phyloP scores from a whole-genome alignment of 1,284 basidiomycete species.

The Sanghuangporus baumii region DNA sequence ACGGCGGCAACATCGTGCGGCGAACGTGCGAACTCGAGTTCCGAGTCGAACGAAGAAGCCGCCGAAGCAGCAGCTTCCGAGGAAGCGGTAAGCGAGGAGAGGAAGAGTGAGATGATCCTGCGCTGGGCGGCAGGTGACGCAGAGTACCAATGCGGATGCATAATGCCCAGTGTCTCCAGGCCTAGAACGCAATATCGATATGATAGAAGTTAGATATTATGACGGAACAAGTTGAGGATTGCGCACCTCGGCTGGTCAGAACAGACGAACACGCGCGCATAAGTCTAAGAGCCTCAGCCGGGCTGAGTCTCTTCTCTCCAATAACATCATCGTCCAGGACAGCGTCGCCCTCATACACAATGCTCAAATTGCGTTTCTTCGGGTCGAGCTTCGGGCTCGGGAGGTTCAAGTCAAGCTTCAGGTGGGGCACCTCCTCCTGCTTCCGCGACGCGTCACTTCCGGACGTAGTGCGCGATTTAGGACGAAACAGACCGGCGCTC shows the following conservation, averaged over 20 bases:
- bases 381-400: constrained; percentile 44
- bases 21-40: constrained; percentile 55
- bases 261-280: constrained; percentile 59
- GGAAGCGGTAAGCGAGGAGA: constrained; percentile 51
- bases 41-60: constrained; percentile 50
- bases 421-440: constrained; percentile 36
- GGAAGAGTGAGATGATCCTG: constrained; percentile 63
- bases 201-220: constrained; percentile 8
- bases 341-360: constrained; percentile 43
- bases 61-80: constrained; percentile 37
- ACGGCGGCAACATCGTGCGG: constrained; percentile 72
- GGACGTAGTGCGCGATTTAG: constrained; percentile 37
- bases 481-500: constrained; percentile 37
- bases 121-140: constrained; percentile 61
- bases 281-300: constrained; percentile 53
- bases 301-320: constrained; percentile 49
- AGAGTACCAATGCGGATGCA: constrained; percentile 78
- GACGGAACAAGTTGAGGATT: not conserved
- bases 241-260: constrained; percentile 55
- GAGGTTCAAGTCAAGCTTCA: constrained; percentile 48
- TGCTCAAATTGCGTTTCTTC: constrained; percentile 35
- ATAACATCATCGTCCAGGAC: constrained; percentile 48
- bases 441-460: constrained; percentile 27
- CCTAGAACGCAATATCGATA: constrained; percentile 34
- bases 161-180: constrained; percentile 68